phyloP scores from a whole-genome alignment of 129 eudicot species.

The Saussurea involucrata region DNA sequence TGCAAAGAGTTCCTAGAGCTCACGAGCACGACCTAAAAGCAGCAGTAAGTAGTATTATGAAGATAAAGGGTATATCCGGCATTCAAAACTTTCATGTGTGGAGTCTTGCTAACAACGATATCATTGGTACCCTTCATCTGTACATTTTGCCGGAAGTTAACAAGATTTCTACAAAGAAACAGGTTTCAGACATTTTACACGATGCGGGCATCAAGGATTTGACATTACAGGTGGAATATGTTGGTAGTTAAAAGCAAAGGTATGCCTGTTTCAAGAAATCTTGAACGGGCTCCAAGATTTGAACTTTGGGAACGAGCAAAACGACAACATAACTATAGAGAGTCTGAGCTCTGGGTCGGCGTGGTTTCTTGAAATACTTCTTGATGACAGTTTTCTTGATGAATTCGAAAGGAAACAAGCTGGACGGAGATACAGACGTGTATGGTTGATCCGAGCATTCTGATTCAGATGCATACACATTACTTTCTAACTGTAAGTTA shows the following conservation, averaged over 20 bases:
- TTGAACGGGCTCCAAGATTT: conserved; percentile 12
- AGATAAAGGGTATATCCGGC: conserved; percentile 70
- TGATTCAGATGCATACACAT: neutral
- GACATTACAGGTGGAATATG: conserved; percentile 68
- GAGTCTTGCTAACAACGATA: conserved; percentile 85
- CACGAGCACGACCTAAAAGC: conserved; percentile 65
- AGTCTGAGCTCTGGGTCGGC: conserved; percentile 2
- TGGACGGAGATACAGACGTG: neutral
- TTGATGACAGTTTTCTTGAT: conserved; percentile 14
- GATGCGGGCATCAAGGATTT: conserved; percentile 82
- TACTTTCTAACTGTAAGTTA: conserved; percentile 10
- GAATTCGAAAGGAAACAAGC: conserved; percentile 2
- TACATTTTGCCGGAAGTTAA: conserved; percentile 63
- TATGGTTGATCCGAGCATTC: neutral
- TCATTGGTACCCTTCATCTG: conserved; percentile 76
- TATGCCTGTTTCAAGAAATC: conserved; percentile 8
- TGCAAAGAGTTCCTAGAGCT: conserved; percentile 89
- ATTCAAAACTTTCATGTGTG: conserved; percentile 80
- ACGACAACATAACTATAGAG: neutral
- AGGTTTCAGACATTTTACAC: conserved; percentile 43
- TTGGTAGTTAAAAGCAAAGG: conserved; percentile 17
- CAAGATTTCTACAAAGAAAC: conserved; percentile 42
- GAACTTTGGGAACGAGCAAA: neutral
- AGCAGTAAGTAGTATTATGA: conserved; percentile 53
- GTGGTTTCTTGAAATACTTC: neutral